Conservation (phyloP, 2,329 filamentous ascomycete species). For the Cladophialophora bantiana region DNA sequence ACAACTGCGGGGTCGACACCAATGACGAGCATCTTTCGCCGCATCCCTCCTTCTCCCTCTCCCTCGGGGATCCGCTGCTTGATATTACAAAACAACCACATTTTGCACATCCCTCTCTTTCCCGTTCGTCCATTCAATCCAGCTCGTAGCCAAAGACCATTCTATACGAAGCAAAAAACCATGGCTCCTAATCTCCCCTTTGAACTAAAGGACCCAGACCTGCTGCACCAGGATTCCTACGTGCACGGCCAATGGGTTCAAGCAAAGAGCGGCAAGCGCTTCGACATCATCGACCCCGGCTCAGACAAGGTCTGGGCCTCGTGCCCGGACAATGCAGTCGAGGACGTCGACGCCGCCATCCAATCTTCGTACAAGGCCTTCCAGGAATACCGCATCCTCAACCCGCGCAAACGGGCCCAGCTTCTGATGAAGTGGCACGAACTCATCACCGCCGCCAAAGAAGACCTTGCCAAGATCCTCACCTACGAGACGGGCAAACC, state of each 20-base stretch:
- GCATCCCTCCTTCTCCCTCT: no score
- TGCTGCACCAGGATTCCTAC: conserved; percentile 60
- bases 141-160: no score
- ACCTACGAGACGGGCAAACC: conserved; percentile 69
- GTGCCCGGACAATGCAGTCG: conserved; percentile 58
- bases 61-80: neutral
- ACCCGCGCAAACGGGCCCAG: conserved; percentile 67
- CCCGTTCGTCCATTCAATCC: neutral
- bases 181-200: conserved; percentile 45
- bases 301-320: conserved; percentile 59
- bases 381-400: conserved; percentile 64
- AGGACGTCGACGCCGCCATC: conserved; percentile 69
- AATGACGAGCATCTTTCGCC: neutral
- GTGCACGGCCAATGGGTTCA: conserved; percentile 58
- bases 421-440: conserved; percentile 70
- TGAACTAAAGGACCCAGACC: conserved; percentile 56
- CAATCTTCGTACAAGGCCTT: conserved; percentile 68
- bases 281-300: conserved; percentile 62
- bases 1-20: conserved; percentile 17
- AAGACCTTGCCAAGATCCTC: conserved; percentile 69
- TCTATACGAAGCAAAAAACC: conserved; percentile 25
- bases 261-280: conserved; percentile 57
- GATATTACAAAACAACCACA: conserved; percentile 5
- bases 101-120: neutral
- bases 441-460: conserved; percentile 67